These are phyloP conservation scores for Scutellaria barbata DNA, from an alignment of 257 asterid genomes.

Conservation along the genomic window DNA sequence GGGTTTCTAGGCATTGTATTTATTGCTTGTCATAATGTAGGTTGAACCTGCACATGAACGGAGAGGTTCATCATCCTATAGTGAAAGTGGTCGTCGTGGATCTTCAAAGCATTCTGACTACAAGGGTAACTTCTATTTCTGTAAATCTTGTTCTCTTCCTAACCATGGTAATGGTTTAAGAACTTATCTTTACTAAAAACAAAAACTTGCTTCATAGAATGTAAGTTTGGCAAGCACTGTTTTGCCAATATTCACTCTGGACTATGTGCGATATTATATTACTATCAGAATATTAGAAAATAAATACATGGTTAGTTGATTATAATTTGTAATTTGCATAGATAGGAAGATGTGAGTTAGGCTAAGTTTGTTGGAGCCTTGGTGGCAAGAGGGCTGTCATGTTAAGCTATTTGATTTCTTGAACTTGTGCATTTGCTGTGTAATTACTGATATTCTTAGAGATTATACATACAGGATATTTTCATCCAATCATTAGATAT, in stretches of 20 bases:
- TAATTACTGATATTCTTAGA: too few relatives aligned
- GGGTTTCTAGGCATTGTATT: background rate
- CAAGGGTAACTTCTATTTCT: conserved; percentile 41
- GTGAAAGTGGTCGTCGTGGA: conserved; percentile 68
- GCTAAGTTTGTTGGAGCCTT: too few relatives aligned
- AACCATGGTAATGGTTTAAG: background rate
- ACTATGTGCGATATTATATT: background rate
- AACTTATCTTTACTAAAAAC: background rate
- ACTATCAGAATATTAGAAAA: too few relatives aligned
- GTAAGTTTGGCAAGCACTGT: background rate
- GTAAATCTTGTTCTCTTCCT: background rate
- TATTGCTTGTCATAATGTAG: conserved; percentile 38
- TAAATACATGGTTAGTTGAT: too few relatives aligned
- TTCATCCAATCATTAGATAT: too few relatives aligned
- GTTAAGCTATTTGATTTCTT: too few relatives aligned
- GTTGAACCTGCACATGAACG: conserved; percentile 91
- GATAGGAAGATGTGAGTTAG: too few relatives aligned
- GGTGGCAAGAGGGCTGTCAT: too few relatives aligned
- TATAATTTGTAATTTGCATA: too few relatives aligned
- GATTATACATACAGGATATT: too few relatives aligned
- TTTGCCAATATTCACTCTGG: background rate
- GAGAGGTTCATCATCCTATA: conserved; percentile 62
- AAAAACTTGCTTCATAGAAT: background rate
- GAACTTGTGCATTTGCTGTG: too few relatives aligned
- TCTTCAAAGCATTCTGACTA: conserved; percentile 73